Conservation (phyloP, 495 filamentous ascomycete species). For the Aspergillus bertholletiae region DNA sequence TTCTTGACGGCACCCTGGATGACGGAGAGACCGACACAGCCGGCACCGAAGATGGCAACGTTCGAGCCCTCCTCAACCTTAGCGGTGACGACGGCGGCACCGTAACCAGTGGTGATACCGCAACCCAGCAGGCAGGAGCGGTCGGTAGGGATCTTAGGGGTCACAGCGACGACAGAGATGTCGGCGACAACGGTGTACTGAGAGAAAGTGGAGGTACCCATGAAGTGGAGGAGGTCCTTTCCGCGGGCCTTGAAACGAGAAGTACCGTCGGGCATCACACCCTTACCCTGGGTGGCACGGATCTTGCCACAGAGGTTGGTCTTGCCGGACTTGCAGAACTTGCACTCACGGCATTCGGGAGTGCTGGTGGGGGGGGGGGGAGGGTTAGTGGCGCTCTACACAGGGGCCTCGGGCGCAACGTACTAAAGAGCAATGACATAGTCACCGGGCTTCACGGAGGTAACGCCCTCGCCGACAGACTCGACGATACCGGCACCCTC, state of each 20-base stretch:
- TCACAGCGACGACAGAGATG: slow-evolving; percentile 95
- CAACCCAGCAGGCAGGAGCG: slow-evolving; percentile 93
- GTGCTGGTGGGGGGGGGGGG: too few species aligned
- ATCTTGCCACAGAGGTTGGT: slow-evolving; percentile 99
- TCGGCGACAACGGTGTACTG: slow-evolving; percentile 99
- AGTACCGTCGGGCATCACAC: slow-evolving; percentile 97
- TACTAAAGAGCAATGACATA: slow-evolving; percentile 97
- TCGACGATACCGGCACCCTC: slow-evolving; percentile 97
- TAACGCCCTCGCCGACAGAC: slow-evolving; percentile 94
- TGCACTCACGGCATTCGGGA: slow-evolving; percentile 95
- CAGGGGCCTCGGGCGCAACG: too few species aligned
- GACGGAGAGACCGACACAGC: slow-evolving; percentile 91
- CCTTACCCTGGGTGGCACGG: slow-evolving; percentile 89
- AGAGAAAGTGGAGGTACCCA: slow-evolving; percentile 97
- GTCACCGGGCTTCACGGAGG: slow-evolving; percentile 74
- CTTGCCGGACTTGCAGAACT: slow-evolving; percentile 99
- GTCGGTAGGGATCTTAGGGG: slow-evolving; percentile 88
- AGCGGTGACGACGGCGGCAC: slow-evolving; percentile 89
- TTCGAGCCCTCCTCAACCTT: slow-evolving; percentile 84
- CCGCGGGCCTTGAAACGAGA: slow-evolving; percentile 92
- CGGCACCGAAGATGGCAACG: slow-evolving; percentile 93
- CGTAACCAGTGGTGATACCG: slow-evolving; percentile 98
- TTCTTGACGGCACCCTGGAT: slow-evolving; percentile 93
- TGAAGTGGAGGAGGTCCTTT: slow-evolving; percentile 94
- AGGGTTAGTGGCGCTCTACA: too few species aligned